Conservation (phyloP, 2,329 filamentous ascomycete genomes). For the Fusarium camptoceras region DNA sequence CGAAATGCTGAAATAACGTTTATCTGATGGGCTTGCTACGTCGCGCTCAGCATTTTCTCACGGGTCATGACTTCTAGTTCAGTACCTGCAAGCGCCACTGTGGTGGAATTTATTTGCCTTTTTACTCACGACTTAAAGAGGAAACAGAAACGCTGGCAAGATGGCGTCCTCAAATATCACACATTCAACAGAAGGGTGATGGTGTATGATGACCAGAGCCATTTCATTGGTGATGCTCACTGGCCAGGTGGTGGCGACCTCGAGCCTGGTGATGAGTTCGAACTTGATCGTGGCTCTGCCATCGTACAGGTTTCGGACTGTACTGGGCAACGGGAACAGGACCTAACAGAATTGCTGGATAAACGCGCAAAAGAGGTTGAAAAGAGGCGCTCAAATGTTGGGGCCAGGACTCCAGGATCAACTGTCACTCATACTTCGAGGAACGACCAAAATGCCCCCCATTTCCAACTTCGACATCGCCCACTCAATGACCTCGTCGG, state of each 20-base stretch:
- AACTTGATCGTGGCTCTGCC: slow-evolving; percentile 78
- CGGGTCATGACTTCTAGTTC: slow-evolving; percentile 33
- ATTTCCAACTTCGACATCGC: slow-evolving; percentile 56
- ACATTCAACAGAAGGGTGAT: slow-evolving; percentile 92
- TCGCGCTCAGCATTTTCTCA: background rate
- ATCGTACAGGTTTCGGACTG: slow-evolving; percentile 85
- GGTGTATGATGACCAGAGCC: slow-evolving; percentile 85
- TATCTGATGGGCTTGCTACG: background rate
- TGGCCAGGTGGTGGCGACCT: slow-evolving; percentile 78
- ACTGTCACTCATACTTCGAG: slow-evolving; percentile 33
- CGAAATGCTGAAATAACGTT: slow-evolving; percentile 12
- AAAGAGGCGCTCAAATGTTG: slow-evolving; percentile 59
- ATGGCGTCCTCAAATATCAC: slow-evolving; percentile 88
- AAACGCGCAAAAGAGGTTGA: slow-evolving; percentile 72
- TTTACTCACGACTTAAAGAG: slow-evolving; percentile 87
- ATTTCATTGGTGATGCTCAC: slow-evolving; percentile 86
- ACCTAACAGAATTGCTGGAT: slow-evolving; percentile 79
- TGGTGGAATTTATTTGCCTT: slow-evolving; percentile 85
- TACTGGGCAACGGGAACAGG: slow-evolving; percentile 78
- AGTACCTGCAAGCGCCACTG: slow-evolving; percentile 68
- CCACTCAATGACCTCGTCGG: slow-evolving; percentile 57
- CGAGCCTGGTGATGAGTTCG: slow-evolving; percentile 83
- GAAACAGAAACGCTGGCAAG: slow-evolving; percentile 94
- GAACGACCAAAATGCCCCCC: slow-evolving; percentile 43
- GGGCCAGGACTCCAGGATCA: slow-evolving; percentile 50